These are phyloP conservation scores for Ceratocystis albifundus DNA, from an alignment of 2,329 filamentous ascomycete species.

Conservation along the genomic window DNA sequence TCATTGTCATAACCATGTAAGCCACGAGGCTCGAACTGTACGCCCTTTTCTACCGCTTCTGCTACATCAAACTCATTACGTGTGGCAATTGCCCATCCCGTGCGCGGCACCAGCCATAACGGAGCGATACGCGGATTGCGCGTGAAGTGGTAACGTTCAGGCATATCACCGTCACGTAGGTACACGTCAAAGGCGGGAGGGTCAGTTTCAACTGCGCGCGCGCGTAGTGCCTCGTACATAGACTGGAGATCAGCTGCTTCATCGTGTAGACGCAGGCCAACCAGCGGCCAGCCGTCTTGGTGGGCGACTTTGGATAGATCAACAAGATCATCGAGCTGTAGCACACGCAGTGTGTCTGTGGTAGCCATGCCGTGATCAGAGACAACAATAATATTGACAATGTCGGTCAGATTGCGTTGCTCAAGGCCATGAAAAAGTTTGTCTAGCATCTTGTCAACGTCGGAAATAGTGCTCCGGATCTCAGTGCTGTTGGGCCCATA, in stretches of 20 bases:
- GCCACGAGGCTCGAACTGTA: constrained; percentile 67
- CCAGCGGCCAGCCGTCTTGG: constrained; percentile 87
- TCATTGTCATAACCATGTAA: constrained; percentile 93
- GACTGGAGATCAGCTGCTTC: constrained; percentile 44
- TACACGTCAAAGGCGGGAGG: constrained; percentile 76
- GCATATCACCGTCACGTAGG: constrained; percentile 77
- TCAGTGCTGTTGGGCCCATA: constrained; percentile 94
- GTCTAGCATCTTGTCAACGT: constrained; percentile 75
- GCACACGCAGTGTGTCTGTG: constrained; percentile 64
- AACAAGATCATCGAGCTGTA: constrained; percentile 83
- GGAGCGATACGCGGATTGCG: constrained; percentile 84
- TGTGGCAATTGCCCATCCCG: constrained; percentile 84
- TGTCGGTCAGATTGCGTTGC: constrained; percentile 67
- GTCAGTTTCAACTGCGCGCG: constrained; percentile 33
- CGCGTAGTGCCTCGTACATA: constrained; percentile 46
- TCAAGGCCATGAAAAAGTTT: constrained; percentile 64
- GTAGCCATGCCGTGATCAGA: constrained; percentile 98
- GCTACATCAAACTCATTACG: constrained; percentile 64
- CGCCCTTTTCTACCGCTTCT: constrained; percentile 28
- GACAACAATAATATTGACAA: constrained; percentile 92
- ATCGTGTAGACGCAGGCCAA: constrained; percentile 72
- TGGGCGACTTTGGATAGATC: constrained; percentile 68
- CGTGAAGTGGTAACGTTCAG: constrained; percentile 80
- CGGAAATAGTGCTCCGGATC: constrained; percentile 62
- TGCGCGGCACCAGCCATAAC: constrained; percentile 83